A percentile compares a stretch with the other conserved stretches of the same genome.
These are phyloP conservation scores for Didymella pinodella DNA, from an alignment of 2,329 filamentous ascomycete genomes.

Conservation along the genomic window DNA sequence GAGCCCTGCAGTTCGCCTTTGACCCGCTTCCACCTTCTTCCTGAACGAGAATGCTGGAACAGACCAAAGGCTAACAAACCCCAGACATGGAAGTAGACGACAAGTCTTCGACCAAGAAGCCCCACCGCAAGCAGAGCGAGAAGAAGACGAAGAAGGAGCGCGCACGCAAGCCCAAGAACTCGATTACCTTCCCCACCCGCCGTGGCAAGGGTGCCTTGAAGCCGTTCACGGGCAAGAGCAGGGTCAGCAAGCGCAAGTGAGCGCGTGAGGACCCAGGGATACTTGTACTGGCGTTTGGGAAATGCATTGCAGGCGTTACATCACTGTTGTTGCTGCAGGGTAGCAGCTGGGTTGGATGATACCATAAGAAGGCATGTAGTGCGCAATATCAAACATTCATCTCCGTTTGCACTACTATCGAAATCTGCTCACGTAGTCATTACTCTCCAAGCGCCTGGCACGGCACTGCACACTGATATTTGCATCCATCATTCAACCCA, in stretches of 20 bases:
- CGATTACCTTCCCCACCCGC: slow-evolving; percentile 48
- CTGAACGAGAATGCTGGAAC: not conserved
- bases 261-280: not conserved
- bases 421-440: too few species aligned
- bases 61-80: not conserved
- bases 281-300: slow-evolving; percentile 31
- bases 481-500: too few species aligned
- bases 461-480: too few species aligned
- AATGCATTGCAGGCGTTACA: slow-evolving; percentile 17
- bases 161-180: slow-evolving; percentile 51
- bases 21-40: slow-evolving; percentile 37
- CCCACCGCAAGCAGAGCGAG: slow-evolving; percentile 32
- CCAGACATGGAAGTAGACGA: slow-evolving; percentile 53
- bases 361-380: slow-evolving; percentile 30
- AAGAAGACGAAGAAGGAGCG: slow-evolving; percentile 48
- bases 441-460: too few species aligned
- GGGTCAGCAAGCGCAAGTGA: slow-evolving; percentile 40
- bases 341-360: slow-evolving; percentile 31
- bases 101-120: slow-evolving; percentile 40
- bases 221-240: slow-evolving; percentile 40
- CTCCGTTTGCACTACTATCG: not conserved
- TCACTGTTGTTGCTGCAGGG: slow-evolving; percentile 15
- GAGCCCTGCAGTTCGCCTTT: not conserved
- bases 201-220: slow-evolving; percentile 48
- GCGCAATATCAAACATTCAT: slow-evolving; percentile 12